A percentile compares a stretch with the other conserved stretches of the same genome.
Conservation (phyloP, 768 basidiomycete species). For the Artomyces pyxidatus region DNA sequence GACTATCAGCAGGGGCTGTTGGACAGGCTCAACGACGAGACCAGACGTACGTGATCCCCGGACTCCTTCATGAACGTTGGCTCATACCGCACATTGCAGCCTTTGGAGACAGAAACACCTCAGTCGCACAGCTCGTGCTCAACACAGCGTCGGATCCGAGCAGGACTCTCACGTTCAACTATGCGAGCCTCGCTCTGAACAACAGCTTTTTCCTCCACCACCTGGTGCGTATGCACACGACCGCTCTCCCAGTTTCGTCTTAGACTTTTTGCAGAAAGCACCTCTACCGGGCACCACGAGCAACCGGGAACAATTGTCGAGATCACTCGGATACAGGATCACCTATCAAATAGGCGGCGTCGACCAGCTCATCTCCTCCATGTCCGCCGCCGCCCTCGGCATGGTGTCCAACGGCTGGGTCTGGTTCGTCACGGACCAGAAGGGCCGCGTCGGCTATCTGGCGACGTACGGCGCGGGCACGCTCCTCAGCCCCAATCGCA, state of each 20-base stretch:
- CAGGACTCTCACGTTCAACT: constrained; percentile 73
- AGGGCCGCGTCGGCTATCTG: constrained; percentile 58
- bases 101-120: constrained; percentile 45
- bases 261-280: constrained; percentile 22
- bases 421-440: constrained; percentile 76
- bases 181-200: constrained; percentile 87
- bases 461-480: constrained; percentile 90
- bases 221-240: constrained; percentile 48
- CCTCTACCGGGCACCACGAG: constrained; percentile 22
- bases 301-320: constrained; percentile 28
- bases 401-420: constrained; percentile 77
- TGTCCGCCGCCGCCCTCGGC: constrained; percentile 69
- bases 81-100: constrained; percentile 28
- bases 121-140: constrained; percentile 66
- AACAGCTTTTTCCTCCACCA: constrained; percentile 90
- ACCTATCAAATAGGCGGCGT: constrained; percentile 52
- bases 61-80: constrained; percentile 1
- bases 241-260: not conserved
- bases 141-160: constrained; percentile 50
- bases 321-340: constrained; percentile 30
- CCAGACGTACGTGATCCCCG: constrained; percentile 61
- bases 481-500: constrained; percentile 48
- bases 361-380: constrained; percentile 60
- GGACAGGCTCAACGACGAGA: constrained; percentile 65
- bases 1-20: constrained; percentile 87